These are phyloP conservation scores for Blakeslea trispora DNA, from an alignment of 371 early-diverging fungal species.

Conservation along the genomic window DNA sequence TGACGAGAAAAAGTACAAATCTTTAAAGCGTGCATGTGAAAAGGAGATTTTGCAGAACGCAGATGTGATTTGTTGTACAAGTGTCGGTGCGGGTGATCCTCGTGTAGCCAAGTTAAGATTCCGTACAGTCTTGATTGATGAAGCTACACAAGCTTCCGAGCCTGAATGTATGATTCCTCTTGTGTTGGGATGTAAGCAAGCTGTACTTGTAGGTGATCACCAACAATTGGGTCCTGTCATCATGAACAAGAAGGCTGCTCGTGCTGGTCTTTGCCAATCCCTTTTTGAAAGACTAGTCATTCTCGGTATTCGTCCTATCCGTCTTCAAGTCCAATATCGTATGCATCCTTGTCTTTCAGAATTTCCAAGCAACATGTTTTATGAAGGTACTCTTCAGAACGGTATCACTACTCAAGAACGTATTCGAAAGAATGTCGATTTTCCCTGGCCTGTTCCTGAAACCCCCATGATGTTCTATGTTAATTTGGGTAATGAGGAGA, in stretches of 20 bases:
- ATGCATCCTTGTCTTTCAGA: constrained; percentile 98
- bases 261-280: constrained; percentile 93
- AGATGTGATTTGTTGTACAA: constrained; percentile 98
- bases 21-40: constrained; percentile 81
- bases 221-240: constrained; percentile 99
- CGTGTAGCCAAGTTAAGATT: constrained; percentile 87
- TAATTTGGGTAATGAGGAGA: constrained; percentile 95
- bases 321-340: constrained; percentile 97
- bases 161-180: constrained; percentile 98
- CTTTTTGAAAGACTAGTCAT: constrained; percentile 96
- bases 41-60: constrained; percentile 89
- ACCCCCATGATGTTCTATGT: constrained; percentile 96
- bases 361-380: constrained; percentile 99
- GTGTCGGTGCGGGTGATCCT: constrained; percentile 97
- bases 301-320: constrained; percentile 90
- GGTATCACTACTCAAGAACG: constrained; percentile 94
- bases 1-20: constrained; percentile 86
- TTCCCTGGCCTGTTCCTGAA: constrained; percentile 95
- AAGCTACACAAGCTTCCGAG: constrained; percentile 97
- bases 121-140: constrained; percentile 96
- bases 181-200: constrained; percentile 93
- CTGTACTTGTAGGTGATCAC: constrained; percentile 98
- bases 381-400: constrained; percentile 96
- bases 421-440: constrained; percentile 82
- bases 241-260: constrained; percentile 95